These are phyloP conservation scores for Osmanthus fragrans DNA, from an alignment of 257 asterid species.

Conservation along the genomic window DNA sequence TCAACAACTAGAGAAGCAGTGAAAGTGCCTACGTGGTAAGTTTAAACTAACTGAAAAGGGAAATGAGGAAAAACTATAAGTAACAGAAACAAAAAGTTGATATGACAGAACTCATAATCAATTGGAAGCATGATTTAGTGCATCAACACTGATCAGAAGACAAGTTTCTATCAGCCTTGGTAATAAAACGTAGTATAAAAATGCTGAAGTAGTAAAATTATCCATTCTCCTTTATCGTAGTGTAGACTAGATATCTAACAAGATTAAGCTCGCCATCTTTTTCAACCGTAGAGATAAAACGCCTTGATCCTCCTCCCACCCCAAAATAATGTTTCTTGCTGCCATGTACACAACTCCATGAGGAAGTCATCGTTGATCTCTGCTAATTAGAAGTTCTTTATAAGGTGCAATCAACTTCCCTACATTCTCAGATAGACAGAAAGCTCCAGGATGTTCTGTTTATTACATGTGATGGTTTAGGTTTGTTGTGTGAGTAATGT, in stretches of 20 bases:
- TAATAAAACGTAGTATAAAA: neutral
- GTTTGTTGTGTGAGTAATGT: neutral
- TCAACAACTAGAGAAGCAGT: slow-evolving; percentile 62
- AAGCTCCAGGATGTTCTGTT: no score
- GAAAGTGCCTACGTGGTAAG: slow-evolving; percentile 46
- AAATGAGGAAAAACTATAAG: no score
- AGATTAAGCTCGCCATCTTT: slow-evolving; percentile 60
- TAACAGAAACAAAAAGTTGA: neutral
- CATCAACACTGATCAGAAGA: neutral
- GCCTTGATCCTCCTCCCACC: slow-evolving; percentile 96
- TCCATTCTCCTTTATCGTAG: neutral
- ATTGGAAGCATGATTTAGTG: neutral
- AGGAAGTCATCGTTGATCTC: neutral
- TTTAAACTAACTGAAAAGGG: neutral
- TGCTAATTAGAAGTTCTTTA: no score
- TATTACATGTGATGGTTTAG: neutral
- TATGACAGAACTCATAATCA: neutral
- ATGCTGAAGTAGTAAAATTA: neutral
- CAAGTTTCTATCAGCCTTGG: neutral
- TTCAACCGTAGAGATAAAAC: slow-evolving; percentile 70
- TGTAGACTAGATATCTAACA: neutral
- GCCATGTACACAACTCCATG: slow-evolving; percentile 85
- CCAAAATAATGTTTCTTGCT: slow-evolving; percentile 93
- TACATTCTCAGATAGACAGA: neutral
- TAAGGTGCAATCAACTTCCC: neutral